These are phyloP conservation scores for Annona cherimola DNA, from an alignment of 164 flowering plant species.

Conservation along the genomic window DNA sequence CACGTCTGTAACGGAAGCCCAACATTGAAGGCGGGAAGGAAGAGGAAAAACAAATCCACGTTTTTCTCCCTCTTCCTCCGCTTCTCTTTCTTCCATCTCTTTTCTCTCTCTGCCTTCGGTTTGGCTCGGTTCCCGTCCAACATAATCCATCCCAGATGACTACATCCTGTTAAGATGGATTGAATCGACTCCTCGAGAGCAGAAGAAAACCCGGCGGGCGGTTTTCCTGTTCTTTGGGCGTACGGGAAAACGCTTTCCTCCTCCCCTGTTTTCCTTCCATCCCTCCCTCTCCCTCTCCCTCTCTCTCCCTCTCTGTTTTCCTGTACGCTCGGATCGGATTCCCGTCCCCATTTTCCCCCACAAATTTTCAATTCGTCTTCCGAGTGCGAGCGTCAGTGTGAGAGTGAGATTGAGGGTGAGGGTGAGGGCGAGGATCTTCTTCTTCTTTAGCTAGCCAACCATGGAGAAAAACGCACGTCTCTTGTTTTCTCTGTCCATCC, in stretches of 20 bases:
- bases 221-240: slow-evolving; percentile 8
- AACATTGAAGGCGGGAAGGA: background rate
- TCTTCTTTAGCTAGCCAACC: background rate
- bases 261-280: slow-evolving; percentile 10
- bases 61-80: background rate
- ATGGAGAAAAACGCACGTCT: slow-evolving; percentile 26
- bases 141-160: slow-evolving; percentile 2
- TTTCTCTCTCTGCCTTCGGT: background rate
- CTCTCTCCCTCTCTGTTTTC: background rate
- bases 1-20: slow-evolving; percentile 18
- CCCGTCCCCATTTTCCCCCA: too few relatives aligned
- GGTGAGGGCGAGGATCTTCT: background rate
- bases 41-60: background rate
- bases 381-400: too few relatives aligned
- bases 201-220: slow-evolving; percentile 7
- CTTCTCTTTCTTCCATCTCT: background rate
- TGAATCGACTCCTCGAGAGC: slow-evolving; percentile 1
- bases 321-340: background rate
- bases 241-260: slow-evolving; percentile 18
- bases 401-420: too few relatives aligned
- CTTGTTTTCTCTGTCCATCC: slow-evolving; percentile 19
- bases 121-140: slow-evolving; percentile 1
- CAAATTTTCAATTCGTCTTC: too few relatives aligned
- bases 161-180: slow-evolving; percentile 7
- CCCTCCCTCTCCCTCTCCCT: background rate